Percentiles rank a stretch among this genome's conserved stretches.
Evolutionary conservation across 108 stramenopile species (phyloP).

Genomic region (Schizochytrium sp.): DNA sequence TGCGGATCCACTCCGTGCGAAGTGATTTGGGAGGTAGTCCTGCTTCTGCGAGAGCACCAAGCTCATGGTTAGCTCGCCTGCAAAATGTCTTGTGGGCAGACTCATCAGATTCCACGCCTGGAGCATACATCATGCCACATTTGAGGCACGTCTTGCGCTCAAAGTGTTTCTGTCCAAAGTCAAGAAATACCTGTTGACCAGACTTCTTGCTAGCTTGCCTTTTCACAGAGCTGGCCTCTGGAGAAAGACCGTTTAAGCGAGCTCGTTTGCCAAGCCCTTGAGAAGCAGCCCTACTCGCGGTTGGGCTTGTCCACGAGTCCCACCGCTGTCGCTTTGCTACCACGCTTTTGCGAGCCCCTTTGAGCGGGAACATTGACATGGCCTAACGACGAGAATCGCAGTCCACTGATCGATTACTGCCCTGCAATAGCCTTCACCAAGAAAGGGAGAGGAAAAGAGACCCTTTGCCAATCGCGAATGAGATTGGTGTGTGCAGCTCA

Average conservation of each 20-base stretch:
- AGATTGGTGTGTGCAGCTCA: too few species aligned
- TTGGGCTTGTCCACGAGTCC: conserved; percentile 34
- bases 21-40: neutral
- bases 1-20: neutral
- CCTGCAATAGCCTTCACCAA: too few species aligned
- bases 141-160: neutral
- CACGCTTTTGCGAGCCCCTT: neutral
- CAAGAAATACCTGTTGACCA: conserved; percentile 24
- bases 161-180: conserved; percentile 22
- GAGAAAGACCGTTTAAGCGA: too few species aligned
- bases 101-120: conserved; percentile 32
- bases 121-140: conserved; percentile 51
- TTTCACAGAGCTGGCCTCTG: neutral
- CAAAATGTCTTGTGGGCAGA: conserved; percentile 14
- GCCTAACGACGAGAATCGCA: too few species aligned
- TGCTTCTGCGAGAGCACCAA: neutral
- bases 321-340: neutral
- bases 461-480: too few species aligned
- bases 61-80: neutral
- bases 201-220: neutral
- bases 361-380: too few species aligned
- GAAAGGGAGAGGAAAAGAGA: too few species aligned
- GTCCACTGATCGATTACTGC: too few species aligned
- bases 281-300: neutral
- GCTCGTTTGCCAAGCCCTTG: too few species aligned